Evolutionary conservation across 257 asterid genomes (phyloP).

Genomic region (Mitragyna speciosa): DNA sequence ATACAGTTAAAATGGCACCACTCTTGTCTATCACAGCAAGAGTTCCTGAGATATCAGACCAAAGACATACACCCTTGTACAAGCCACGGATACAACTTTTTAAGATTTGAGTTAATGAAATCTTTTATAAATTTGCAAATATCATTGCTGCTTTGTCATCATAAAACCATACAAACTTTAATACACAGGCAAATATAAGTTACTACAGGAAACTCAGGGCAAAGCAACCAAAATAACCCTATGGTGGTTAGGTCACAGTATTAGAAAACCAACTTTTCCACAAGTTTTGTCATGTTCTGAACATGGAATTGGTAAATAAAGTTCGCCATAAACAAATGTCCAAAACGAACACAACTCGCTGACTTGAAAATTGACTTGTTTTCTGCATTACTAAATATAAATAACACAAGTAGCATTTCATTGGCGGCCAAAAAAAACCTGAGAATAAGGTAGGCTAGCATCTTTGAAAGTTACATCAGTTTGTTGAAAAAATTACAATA

Average conservation of each 20-base stretch:
- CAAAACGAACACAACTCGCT: background rate
- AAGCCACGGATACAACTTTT: background rate
- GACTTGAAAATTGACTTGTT: background rate
- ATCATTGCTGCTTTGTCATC: background rate
- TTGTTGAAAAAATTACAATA: background rate
- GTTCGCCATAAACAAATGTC: background rate
- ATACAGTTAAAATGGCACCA: background rate
- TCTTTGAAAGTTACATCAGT: background rate
- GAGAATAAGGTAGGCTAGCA: background rate
- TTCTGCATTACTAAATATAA: background rate
- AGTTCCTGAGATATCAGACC: background rate
- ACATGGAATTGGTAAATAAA: background rate
- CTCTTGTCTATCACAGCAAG: too few relatives aligned
- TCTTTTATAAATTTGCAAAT: background rate
- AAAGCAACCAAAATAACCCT: background rate
- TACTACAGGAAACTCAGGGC: background rate
- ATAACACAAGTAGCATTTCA: background rate
- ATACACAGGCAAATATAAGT: background rate
- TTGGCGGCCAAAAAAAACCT: background rate
- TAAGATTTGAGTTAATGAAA: background rate
- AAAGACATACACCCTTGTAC: background rate
- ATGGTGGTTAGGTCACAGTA: background rate
- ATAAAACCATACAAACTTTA: background rate
- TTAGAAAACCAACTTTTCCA: background rate
- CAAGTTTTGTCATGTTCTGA: background rate